Evolutionary conservation across 495 filamentous ascomycete species (phyloP).

Genomic region (Gamarada debralockiae): DNA sequence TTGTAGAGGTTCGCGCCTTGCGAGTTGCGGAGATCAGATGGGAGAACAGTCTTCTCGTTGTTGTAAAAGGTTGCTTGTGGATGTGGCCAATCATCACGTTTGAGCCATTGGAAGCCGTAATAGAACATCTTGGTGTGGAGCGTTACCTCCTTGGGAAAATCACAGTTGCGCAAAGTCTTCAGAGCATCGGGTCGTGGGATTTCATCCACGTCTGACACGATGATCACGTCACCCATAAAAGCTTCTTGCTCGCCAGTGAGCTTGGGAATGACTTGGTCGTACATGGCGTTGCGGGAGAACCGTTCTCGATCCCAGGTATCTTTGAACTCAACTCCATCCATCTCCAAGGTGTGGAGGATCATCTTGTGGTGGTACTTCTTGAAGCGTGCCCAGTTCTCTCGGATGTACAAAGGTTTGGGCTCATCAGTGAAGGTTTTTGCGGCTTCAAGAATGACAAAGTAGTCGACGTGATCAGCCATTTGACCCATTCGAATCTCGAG

Average conservation of each 20-base stretch:
- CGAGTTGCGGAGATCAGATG: constrained; percentile 28
- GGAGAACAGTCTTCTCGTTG: constrained; percentile 31
- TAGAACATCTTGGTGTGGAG: constrained; percentile 33
- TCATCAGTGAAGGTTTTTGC: constrained; percentile 38
- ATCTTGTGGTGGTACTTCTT: constrained; percentile 33
- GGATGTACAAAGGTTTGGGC: constrained; percentile 30
- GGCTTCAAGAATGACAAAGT: constrained; percentile 44
- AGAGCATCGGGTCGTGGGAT: constrained; percentile 30
- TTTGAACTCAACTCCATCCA: constrained; percentile 8
- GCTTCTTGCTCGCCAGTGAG: constrained; percentile 21
- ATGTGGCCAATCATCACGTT: constrained; percentile 32
- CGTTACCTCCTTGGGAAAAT: constrained; percentile 31
- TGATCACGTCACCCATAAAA: constrained; percentile 23
- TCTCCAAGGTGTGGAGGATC: constrained; percentile 31
- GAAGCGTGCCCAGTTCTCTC: constrained; percentile 32
- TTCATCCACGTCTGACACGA: constrained; percentile 35
- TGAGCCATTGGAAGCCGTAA: constrained; percentile 41
- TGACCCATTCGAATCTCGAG: constrained; percentile 38
- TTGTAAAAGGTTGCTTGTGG: constrained; percentile 36
- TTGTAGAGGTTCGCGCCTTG: constrained; percentile 25
- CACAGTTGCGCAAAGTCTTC: constrained; percentile 33
- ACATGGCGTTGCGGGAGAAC: constrained; percentile 31
- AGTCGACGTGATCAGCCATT: constrained; percentile 31
- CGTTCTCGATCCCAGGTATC: constrained; percentile 27
- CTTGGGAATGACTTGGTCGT: constrained; percentile 25